phyloP scores from a whole-genome alignment of 1,284 basidiomycete genomes.

The Ustilago tritici region DNA sequence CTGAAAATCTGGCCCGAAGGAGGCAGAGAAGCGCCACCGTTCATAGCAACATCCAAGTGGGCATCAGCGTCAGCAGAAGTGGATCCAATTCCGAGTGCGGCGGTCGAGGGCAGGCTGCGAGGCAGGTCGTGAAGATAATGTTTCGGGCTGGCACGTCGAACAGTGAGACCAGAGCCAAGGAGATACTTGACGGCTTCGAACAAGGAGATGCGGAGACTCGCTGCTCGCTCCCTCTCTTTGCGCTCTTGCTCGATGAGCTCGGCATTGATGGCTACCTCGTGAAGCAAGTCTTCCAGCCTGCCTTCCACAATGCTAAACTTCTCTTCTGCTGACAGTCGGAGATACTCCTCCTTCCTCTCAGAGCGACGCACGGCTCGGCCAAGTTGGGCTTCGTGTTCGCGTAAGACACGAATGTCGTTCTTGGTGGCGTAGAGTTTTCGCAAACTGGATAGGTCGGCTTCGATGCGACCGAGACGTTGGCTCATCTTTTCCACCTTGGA shows the following conservation, averaged over 20 bases:
- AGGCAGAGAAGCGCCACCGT: slow-evolving; percentile 8
- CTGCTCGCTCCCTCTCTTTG: slow-evolving; percentile 55
- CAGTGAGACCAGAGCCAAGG: slow-evolving; percentile 47
- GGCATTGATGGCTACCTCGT: slow-evolving; percentile 66
- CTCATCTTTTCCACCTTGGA: slow-evolving; percentile 66
- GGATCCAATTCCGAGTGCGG: slow-evolving; percentile 45
- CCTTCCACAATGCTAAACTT: slow-evolving; percentile 63
- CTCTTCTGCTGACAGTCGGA: slow-evolving; percentile 59
- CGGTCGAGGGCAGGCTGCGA: slow-evolving; percentile 43
- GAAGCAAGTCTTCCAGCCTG: slow-evolving; percentile 63
- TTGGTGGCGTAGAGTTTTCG: slow-evolving; percentile 64
- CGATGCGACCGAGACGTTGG: slow-evolving; percentile 62
- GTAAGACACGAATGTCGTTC: slow-evolving; percentile 65
- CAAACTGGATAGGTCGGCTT: slow-evolving; percentile 62
- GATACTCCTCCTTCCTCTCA: slow-evolving; percentile 63
- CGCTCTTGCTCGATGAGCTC: slow-evolving; percentile 65
- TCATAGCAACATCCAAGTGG: slow-evolving; percentile 8
- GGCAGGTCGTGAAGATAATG: slow-evolving; percentile 53
- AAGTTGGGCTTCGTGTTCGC: slow-evolving; percentile 68
- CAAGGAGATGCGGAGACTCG: slow-evolving; percentile 48
- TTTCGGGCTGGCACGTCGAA: slow-evolving; percentile 31
- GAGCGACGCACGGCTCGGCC: slow-evolving; percentile 66
- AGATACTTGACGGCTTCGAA: slow-evolving; percentile 61
- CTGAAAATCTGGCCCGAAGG: slow-evolving; percentile 11
- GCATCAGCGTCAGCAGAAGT: slow-evolving; percentile 15